A percentile compares a stretch with the other conserved stretches of the same genome.
phyloP scores from a whole-genome alignment of 768 basidiomycete genomes.

The Leccinum rimulosum region DNA sequence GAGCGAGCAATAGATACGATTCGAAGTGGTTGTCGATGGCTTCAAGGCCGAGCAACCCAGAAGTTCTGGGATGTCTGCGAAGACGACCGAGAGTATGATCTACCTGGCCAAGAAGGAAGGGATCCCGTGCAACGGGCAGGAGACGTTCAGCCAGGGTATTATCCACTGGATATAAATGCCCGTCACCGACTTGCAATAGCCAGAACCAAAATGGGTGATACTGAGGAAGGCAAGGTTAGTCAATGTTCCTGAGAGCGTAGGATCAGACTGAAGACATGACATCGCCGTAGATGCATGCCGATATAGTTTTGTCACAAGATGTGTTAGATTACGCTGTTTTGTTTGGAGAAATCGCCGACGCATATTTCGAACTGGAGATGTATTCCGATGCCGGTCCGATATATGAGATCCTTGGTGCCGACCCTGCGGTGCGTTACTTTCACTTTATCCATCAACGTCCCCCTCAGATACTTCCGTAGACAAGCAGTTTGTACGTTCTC shows the following conservation, averaged over 20 bases:
- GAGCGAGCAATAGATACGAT: conserved; percentile 67
- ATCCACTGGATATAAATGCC: conserved; percentile 48
- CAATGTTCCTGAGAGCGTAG: background rate
- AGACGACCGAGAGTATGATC: conserved; percentile 83
- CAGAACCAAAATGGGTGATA: conserved; percentile 74
- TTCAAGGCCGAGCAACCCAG: conserved; percentile 77
- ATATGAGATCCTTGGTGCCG: conserved; percentile 74
- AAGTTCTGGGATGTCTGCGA: conserved; percentile 76
- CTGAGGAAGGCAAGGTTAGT: conserved; percentile 76
- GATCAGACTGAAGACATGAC: background rate
- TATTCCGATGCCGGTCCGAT: conserved; percentile 78
- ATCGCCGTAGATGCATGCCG: conserved; percentile 65
- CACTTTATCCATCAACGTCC: background rate
- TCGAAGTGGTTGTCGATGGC: conserved; percentile 79
- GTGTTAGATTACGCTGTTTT: conserved; percentile 73
- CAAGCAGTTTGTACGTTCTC: conserved; percentile 67
- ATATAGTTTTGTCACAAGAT: conserved; percentile 67
- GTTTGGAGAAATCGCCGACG: conserved; percentile 83
- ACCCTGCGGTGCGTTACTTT: conserved; percentile 56
- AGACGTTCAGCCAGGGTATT: conserved; percentile 52
- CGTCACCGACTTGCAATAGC: conserved; percentile 82
- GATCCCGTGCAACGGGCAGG: conserved; percentile 37
- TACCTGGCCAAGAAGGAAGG: conserved; percentile 57
- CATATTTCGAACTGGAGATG: conserved; percentile 65
- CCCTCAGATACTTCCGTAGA: conserved; percentile 41